Evolutionary conservation across 108 stramenopile genomes (phyloP).

Genomic region (Pseudonitzschia delicatissima): DNA sequence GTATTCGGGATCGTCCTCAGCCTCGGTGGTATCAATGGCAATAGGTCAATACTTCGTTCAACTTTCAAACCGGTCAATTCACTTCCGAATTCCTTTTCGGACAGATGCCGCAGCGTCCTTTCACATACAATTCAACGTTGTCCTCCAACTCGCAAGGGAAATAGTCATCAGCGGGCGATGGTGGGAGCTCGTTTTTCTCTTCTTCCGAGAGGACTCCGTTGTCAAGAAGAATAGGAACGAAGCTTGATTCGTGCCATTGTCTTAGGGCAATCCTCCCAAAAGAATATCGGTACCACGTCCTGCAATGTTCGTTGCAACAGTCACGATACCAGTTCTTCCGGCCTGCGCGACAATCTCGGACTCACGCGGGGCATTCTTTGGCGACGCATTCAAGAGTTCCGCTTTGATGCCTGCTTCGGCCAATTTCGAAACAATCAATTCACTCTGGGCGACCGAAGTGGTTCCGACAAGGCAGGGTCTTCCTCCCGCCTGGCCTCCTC

Average conservation of each 20-base stretch:
- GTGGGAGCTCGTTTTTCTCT: slow-evolving; percentile 59
- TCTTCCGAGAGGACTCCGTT: slow-evolving; percentile 58
- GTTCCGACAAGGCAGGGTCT: slow-evolving; percentile 94
- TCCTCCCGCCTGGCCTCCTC: slow-evolving; percentile 65
- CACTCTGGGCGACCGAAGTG: slow-evolving; percentile 88
- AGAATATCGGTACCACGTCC: slow-evolving; percentile 96
- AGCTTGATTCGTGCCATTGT: slow-evolving; percentile 86
- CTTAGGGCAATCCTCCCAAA: slow-evolving; percentile 87
- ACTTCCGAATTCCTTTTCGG: slow-evolving; percentile 55
- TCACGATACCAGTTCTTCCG: slow-evolving; percentile 89
- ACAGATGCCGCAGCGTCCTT: slow-evolving; percentile 65
- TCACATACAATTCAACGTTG: slow-evolving; percentile 50
- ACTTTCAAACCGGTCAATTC: slow-evolving; percentile 67
- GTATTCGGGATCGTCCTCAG: slow-evolving; percentile 75
- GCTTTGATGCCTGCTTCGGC: slow-evolving; percentile 80
- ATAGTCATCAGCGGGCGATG: slow-evolving; percentile 68
- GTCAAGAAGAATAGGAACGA: slow-evolving; percentile 60
- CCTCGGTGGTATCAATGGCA: slow-evolving; percentile 89
- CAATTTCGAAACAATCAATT: slow-evolving; percentile 72
- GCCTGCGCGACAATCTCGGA: slow-evolving; percentile 95
- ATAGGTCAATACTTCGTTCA: slow-evolving; percentile 86
- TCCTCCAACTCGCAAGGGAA: slow-evolving; percentile 73
- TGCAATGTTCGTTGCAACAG: slow-evolving; percentile 97
- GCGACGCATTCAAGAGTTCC: slow-evolving; percentile 89
- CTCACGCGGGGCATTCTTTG: slow-evolving; percentile 89